Evolutionary conservation across 2,329 filamentous ascomycete genomes (phyloP).

Genomic region (Ceratocystis colombiana): DNA sequence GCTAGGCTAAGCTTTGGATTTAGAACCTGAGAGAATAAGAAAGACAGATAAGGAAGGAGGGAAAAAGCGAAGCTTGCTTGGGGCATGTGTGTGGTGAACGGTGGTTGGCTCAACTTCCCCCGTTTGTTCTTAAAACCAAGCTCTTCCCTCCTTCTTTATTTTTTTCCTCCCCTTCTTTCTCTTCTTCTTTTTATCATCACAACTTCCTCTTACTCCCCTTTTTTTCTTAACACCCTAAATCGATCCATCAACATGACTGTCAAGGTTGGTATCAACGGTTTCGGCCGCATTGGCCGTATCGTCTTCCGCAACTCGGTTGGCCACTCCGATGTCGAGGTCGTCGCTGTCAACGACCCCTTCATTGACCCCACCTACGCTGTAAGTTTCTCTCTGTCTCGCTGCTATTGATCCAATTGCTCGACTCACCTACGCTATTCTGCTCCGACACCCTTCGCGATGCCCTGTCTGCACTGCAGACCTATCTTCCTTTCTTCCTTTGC

Average conservation of each 20-base stretch:
- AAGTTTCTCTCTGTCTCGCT: conserved; percentile 40
- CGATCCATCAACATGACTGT: conserved; percentile 36
- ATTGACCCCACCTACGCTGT: conserved; percentile 96
- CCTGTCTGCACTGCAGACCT: neutral
- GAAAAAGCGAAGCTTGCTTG: neutral
- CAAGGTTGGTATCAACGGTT: conserved; percentile 98
- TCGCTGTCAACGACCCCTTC: conserved; percentile 99
- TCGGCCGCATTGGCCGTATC: conserved; percentile 98
- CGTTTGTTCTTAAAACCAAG: conserved; percentile 16
- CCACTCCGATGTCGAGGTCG: conserved; percentile 79
- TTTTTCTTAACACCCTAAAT: conserved; percentile 15
- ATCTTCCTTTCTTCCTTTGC: neutral
- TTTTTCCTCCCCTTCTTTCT: conserved; percentile 12
- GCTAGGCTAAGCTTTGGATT: conserved; percentile 1
- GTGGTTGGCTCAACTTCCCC: conserved; percentile 6
- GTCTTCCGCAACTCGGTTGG: conserved; percentile 96
- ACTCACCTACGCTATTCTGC: conserved; percentile 17
- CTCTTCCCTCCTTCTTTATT: conserved; percentile 15
- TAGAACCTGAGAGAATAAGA: conserved; percentile 13
- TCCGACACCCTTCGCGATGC: conserved; percentile 16
- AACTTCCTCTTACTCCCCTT: conserved; percentile 7
- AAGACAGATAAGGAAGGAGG: conserved; percentile 10
- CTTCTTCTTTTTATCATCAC: conserved; percentile 3
- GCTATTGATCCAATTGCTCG: neutral
- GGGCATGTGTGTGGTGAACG: neutral